Evolutionary conservation across 495 filamentous ascomycete genomes (phyloP).

Genomic region (Beverwykella pulmonaria): DNA sequence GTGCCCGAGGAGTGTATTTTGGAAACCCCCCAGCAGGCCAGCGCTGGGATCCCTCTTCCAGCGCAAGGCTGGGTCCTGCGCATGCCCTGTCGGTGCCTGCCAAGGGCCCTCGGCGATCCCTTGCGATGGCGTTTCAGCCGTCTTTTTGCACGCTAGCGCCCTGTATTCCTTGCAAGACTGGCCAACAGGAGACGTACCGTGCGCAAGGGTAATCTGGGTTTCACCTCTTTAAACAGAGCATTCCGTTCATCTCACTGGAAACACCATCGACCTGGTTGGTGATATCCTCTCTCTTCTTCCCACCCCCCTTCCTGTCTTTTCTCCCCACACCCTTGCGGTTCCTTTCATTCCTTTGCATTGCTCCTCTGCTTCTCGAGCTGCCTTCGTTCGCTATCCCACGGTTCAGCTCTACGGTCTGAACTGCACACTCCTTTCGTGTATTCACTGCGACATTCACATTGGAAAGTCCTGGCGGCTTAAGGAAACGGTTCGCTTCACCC

Average conservation of each 20-base stretch:
- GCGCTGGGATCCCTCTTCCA: background rate
- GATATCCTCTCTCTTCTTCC: constrained; percentile 13
- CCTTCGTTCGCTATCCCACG: background rate
- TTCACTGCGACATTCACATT: background rate
- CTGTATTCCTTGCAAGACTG: constrained; percentile 8
- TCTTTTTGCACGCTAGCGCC: constrained; percentile 26
- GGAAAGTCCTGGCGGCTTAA: constrained; percentile 31
- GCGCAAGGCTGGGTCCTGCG: constrained; percentile 20
- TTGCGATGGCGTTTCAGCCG: constrained; percentile 23
- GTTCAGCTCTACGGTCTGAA: constrained; percentile 7
- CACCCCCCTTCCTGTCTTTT: constrained; percentile 11
- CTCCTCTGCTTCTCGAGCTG: background rate
- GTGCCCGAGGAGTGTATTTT: background rate
- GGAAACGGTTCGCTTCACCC: constrained; percentile 1
- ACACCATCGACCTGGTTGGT: constrained; percentile 17
- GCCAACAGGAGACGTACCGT: constrained; percentile 16
- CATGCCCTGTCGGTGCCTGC: background rate
- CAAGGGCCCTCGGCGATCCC: constrained; percentile 23
- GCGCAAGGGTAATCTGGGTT: constrained; percentile 21
- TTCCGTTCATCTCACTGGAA: constrained; percentile 35
- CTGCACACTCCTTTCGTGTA: constrained; percentile 30
- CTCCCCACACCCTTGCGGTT: constrained; percentile 8
- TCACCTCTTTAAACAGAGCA: constrained; percentile 33
- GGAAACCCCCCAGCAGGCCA: background rate
- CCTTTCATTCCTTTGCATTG: constrained; percentile 23